Conservation (phyloP, 345 rosid species). For the Eucalyptus sp. region DNA sequence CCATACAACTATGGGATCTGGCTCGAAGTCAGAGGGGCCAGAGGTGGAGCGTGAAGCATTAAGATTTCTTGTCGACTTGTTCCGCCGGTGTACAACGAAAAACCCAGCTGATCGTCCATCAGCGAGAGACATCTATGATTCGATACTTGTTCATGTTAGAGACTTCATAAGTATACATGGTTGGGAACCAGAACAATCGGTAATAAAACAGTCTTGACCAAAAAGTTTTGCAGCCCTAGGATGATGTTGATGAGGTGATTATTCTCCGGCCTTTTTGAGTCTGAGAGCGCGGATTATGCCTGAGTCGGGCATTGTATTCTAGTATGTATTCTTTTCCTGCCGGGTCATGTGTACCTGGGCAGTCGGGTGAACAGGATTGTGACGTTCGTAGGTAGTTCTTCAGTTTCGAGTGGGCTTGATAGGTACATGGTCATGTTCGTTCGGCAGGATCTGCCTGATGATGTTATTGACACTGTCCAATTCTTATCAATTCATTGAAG, state of each 20-base stretch:
- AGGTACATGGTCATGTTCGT: not conserved
- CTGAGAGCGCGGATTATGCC: not conserved
- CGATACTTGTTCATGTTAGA: conserved; percentile 17
- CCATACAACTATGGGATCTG: conserved; percentile 6
- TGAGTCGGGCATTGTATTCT: not conserved
- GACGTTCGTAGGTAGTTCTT: not conserved
- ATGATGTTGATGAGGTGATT: not conserved
- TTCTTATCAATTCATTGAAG: not conserved
- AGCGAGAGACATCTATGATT: conserved; percentile 45
- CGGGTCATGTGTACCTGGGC: not conserved
- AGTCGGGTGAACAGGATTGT: not conserved
- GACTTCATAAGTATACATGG: not conserved
- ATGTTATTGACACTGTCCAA: not conserved
- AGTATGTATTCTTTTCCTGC: not conserved
- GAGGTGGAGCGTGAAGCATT: conserved; percentile 34
- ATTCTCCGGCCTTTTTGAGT: not conserved
- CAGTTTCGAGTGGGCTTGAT: not conserved
- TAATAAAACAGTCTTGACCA: not conserved
- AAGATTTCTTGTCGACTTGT: conserved; percentile 61
- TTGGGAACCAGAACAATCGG: not conserved
- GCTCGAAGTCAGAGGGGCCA: conserved; percentile 13
- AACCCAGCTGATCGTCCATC: conserved; percentile 60
- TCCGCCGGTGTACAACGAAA: conserved; percentile 51
- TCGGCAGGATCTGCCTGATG: not conserved
- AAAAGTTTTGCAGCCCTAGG: not conserved